Evolutionary conservation across 1,284 basidiomycete species (phyloP), one percentile per base, ranked within the genome.

Genomic region (Moesziomyces globuligerus): DNA sequence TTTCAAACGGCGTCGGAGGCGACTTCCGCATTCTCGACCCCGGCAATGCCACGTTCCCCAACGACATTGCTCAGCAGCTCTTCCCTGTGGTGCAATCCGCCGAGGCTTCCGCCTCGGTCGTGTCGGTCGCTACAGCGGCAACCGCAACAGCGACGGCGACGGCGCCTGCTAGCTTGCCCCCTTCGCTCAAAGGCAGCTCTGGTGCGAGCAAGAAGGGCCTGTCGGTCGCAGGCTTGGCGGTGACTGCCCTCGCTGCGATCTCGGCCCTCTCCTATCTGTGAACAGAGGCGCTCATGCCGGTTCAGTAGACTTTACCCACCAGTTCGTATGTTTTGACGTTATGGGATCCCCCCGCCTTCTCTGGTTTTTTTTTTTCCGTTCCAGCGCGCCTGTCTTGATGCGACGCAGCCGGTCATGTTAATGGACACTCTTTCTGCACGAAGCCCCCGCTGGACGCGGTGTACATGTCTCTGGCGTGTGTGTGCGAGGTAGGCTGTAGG

Each of bases 11-110:
- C 15, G 67, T 70, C 9, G 67, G 67, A 25, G 59, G 59, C 13
- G 68, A 72, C 18, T 72, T 72, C 48, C 46, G 68, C 4, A 62
- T 72, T 25, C 20, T 72, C 7, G 62, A 72, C 38, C 68, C 62
- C 7, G 37, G 36, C 46, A 71, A 65, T 29, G 40, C 48, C 5
- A 65, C 48, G 18, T 71, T 71, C 53, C 61, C 60, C 13, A 71
- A 71, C 53, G 18, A 53, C 18, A 24, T 47, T 7, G 41, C 48
- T 1, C 25, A 47, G 13, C 32, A 56, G 6, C 38, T 71, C 11
- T 71, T 71, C 53, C 51, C 67, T 0, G 10, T 41, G 4, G 43
- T 46, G 0, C 42, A 41, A 13, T 53, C 37, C 29, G 62, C 62
- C 1, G 25, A 49, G 21, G 50, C 55, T 4, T 42, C 37, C 8